Evolutionary conservation across 495 filamentous ascomycete species (phyloP).

Genomic region (Penicillium atrosanguineum): DNA sequence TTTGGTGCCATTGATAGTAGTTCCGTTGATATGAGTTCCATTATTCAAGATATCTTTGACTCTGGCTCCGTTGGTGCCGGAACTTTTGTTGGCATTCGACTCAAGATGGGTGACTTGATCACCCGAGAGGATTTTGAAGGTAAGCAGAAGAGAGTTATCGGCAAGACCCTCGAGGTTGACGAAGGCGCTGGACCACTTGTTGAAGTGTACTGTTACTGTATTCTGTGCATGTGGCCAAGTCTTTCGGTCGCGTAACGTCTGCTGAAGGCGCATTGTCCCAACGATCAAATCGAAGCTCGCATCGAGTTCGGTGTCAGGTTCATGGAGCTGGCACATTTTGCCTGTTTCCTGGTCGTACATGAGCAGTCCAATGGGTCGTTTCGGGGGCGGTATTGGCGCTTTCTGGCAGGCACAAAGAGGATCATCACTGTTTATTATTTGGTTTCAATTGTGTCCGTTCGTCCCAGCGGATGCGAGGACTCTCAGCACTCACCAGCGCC

Average conservation of each 20-base stretch:
- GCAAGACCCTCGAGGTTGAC: constrained; percentile 28
- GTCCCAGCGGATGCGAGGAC: background rate
- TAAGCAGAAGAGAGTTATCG: constrained; percentile 28
- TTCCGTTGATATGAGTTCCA: too few species aligned
- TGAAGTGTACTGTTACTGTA: constrained; percentile 12
- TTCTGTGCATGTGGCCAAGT: background rate
- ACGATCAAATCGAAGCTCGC: constrained; percentile 26
- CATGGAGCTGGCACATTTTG: constrained; percentile 17
- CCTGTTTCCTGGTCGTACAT: constrained; percentile 13
- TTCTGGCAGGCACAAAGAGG: constrained; percentile 12
- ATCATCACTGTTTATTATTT: constrained; percentile 4
- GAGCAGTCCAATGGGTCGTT: constrained; percentile 11
- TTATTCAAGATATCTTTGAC: too few species aligned
- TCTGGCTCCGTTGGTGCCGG: too few species aligned
- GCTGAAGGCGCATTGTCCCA: constrained; percentile 21
- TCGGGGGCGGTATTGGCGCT: background rate
- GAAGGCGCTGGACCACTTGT: constrained; percentile 18
- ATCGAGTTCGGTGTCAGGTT: constrained; percentile 19
- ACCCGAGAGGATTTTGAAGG: constrained; percentile 7
- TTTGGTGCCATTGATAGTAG: too few species aligned
- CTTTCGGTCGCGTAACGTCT: constrained; percentile 16
- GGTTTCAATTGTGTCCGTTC: background rate
- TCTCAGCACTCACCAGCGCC: background rate
- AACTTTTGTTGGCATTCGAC: too few species aligned
- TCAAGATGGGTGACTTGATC: background rate